Percentiles rank a stretch among this genome's conserved stretches.
Conservation (phyloP, 208 protist species). For the Acanthamoeba triangularis region DNA sequence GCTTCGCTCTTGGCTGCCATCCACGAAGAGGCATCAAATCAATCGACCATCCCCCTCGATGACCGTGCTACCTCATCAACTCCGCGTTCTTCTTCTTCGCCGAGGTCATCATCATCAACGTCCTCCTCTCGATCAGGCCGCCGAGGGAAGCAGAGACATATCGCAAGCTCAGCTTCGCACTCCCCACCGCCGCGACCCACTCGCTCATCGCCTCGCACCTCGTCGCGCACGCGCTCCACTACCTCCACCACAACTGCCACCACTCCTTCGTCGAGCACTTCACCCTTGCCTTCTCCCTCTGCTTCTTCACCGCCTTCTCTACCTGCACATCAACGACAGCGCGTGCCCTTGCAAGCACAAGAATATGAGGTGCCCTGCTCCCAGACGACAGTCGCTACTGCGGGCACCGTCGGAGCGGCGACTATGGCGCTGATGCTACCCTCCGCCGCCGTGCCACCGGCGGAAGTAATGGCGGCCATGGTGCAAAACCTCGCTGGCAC, state of each 20-base stretch:
- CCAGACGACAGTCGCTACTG: neutral
- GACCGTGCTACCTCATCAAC: neutral
- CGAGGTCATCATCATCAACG: no score
- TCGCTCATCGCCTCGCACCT: neutral
- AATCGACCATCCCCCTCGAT: neutral
- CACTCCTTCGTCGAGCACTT: neutral
- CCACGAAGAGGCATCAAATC: neutral
- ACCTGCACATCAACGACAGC: neutral
- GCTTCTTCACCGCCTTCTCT: neutral
- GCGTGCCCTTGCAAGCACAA: neutral
- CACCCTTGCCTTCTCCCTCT: neutral
- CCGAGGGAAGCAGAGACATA: neutral
- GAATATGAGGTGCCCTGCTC: neutral
- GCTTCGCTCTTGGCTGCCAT: neutral
- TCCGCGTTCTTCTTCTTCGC: no score
- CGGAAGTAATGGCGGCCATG: neutral
- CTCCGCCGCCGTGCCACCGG: no score
- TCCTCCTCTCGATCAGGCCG: neutral
- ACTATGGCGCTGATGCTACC: no score
- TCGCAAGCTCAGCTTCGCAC: neutral
- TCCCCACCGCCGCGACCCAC: no score
- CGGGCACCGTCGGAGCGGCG: no score
- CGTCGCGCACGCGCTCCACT: neutral
- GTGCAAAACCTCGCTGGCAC: neutral
- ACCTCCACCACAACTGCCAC: no score